Conservation (phyloP, 805 yeast species). For the Candida nanaspora region DNA sequence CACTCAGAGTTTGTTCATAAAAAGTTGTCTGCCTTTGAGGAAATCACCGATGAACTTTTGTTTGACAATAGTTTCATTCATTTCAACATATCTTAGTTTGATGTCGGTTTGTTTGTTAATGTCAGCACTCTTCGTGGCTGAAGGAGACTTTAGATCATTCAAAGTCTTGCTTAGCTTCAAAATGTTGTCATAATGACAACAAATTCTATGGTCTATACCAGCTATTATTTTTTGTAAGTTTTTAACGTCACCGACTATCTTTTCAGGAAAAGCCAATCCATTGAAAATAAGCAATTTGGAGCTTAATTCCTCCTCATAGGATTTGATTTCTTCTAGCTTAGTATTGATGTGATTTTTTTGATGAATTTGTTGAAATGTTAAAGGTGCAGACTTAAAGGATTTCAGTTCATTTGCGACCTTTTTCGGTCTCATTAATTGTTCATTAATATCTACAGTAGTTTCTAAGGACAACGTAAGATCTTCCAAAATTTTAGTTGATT, state of each 20-base stretch:
- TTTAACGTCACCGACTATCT: slow-evolving; percentile 18
- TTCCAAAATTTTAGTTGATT: background rate
- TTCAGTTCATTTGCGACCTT: background rate
- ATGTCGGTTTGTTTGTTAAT: background rate
- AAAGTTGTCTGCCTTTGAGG: slow-evolving; percentile 4
- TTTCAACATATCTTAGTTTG: slow-evolving; percentile 6
- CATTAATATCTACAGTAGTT: background rate
- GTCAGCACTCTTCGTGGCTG: background rate
- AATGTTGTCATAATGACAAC: slow-evolving; percentile 10
- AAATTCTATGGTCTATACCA: slow-evolving; percentile 18
- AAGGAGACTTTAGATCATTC: background rate
- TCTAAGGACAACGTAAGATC: background rate
- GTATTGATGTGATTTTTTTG: slow-evolving; percentile 10
- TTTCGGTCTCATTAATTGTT: background rate
- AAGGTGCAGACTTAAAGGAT: slow-evolving; percentile 2
- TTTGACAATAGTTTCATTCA: slow-evolving; percentile 8
- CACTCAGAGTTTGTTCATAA: no score
- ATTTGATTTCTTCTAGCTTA: slow-evolving; percentile 8
- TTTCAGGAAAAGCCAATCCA: slow-evolving; percentile 21
- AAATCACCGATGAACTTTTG: slow-evolving; percentile 7
- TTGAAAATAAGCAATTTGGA: slow-evolving; percentile 20
- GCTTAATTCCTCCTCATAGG: slow-evolving; percentile 12
- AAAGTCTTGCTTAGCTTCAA: slow-evolving; percentile 5
- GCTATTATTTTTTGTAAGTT: slow-evolving; percentile 22
- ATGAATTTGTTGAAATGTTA: slow-evolving; percentile 14